Conservation (phyloP, 2,329 filamentous ascomycete genomes). For the Aureobasidium sp. region DNA sequence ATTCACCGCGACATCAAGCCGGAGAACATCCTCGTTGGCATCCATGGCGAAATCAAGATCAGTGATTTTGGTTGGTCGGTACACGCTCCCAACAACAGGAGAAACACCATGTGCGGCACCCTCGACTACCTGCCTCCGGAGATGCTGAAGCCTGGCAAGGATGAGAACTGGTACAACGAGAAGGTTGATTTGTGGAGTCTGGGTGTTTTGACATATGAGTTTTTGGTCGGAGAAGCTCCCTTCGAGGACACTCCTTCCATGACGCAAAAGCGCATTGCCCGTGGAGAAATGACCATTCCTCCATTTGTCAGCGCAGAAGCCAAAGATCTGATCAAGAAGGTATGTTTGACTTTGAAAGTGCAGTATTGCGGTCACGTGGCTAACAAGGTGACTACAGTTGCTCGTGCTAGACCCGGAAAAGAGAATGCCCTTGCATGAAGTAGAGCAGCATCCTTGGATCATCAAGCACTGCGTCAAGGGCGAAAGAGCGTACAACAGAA, state of each 20-base stretch:
- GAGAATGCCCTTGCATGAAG: constrained; percentile 19
- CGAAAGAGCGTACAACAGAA: constrained; percentile 38
- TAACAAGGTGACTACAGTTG: constrained; percentile 17
- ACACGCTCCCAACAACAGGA: constrained; percentile 21
- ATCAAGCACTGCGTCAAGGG: constrained; percentile 34
- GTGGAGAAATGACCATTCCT: constrained; percentile 21
- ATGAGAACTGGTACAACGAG: constrained; percentile 21
- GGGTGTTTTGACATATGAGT: constrained; percentile 22
- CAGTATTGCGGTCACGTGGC: background rate
- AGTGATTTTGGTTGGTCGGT: constrained; percentile 22
- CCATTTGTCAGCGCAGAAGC: constrained; percentile 21
- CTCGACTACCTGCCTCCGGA: constrained; percentile 22
- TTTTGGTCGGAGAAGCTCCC: constrained; percentile 21
- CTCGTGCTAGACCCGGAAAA: constrained; percentile 21
- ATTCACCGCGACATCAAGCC: constrained; percentile 23
- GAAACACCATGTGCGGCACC: constrained; percentile 22
- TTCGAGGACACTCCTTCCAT: constrained; percentile 22
- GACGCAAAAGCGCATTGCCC: constrained; percentile 22
- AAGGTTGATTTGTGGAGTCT: constrained; percentile 22
- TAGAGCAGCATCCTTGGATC: constrained; percentile 22
- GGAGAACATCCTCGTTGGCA: constrained; percentile 22
- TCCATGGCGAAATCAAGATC: constrained; percentile 22
- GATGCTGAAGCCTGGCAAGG: constrained; percentile 22
- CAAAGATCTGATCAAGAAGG: constrained; percentile 22
- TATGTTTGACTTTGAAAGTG: background rate